phyloP scores from a whole-genome alignment of 192 early-diverging fungal species.

The Podila epigama region DNA sequence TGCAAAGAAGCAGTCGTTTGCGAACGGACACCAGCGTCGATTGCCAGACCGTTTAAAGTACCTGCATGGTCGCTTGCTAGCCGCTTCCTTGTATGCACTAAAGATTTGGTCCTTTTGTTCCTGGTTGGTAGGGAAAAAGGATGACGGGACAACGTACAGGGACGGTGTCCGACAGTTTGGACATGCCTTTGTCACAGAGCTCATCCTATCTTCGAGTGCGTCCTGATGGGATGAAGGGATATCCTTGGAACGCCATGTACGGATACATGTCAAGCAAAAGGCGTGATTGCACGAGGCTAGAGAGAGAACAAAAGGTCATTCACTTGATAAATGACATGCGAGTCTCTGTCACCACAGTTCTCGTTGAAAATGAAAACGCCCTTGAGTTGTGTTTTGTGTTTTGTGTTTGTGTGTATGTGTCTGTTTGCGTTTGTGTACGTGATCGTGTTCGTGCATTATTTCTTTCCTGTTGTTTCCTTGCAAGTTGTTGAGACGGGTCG shows the following conservation, averaged over 20 bases:
- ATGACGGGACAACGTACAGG: conserved; percentile 38
- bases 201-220: not conserved
- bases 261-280: conserved; percentile 44
- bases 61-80: not conserved
- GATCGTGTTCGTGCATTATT: no score
- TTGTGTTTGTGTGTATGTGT: no score
- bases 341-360: not conserved
- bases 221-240: conserved; percentile 10
- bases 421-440: no score
- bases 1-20: conserved; percentile 38
- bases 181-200: conserved; percentile 42
- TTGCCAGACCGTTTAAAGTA: conserved; percentile 27
- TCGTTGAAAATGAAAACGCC: not conserved
- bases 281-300: conserved; percentile 46
- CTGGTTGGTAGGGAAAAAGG: conserved; percentile 24
- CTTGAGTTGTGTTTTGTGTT: no score
- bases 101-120: conserved; percentile 43
- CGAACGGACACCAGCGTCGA: conserved; percentile 46
- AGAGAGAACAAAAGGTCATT: not conserved
- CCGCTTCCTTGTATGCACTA: conserved; percentile 16
- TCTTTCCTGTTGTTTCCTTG: no score
- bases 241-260: conserved; percentile 44
- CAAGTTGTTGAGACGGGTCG: not conserved
- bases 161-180: conserved; percentile 44
- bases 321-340: no score